Percentiles rank a stretch among this genome's conserved stretches.
phyloP scores from a whole-genome alignment of 106 monocot genomes.

The Acorus gramineus region DNA sequence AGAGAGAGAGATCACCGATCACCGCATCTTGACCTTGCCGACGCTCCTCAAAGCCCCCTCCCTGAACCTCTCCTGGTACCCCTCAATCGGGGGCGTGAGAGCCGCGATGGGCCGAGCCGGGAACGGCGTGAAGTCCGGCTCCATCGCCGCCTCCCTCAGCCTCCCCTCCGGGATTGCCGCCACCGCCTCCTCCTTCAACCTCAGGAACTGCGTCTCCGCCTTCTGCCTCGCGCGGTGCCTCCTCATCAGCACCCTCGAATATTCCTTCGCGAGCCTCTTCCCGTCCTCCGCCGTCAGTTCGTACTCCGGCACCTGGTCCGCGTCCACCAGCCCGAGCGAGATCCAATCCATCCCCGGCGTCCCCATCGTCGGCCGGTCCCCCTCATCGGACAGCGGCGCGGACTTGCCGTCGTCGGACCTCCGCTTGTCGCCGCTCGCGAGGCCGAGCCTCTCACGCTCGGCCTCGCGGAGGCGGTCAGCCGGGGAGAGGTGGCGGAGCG shows the following conservation, averaged over 20 bases:
- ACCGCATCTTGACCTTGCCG: slow-evolving; percentile 55
- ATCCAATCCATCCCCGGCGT: slow-evolving; percentile 58
- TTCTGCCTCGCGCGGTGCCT: slow-evolving; percentile 62
- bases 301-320: slow-evolving; percentile 56
- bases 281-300: slow-evolving; percentile 87
- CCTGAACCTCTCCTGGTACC: slow-evolving; percentile 57
- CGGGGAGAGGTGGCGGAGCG: slow-evolving; percentile 50
- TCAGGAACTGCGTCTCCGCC: slow-evolving; percentile 48
- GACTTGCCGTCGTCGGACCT: slow-evolving; percentile 42
- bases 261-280: slow-evolving; percentile 73
- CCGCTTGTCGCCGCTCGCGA: slow-evolving; percentile 55
- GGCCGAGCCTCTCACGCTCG: slow-evolving; percentile 79
- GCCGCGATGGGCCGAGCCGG: slow-evolving; percentile 68
- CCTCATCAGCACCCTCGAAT: slow-evolving; percentile 79
- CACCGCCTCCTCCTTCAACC: slow-evolving; percentile 84
- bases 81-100: slow-evolving; percentile 74
- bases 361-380: slow-evolving; percentile 42
- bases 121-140: slow-evolving; percentile 64
- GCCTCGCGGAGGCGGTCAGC: slow-evolving; percentile 61
- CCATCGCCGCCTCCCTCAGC: slow-evolving; percentile 54
- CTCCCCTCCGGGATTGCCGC: slow-evolving; percentile 64
- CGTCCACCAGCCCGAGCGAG: slow-evolving; percentile 65
- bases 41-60: slow-evolving; percentile 52
- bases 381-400: not conserved
- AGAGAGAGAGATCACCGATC: slow-evolving; percentile 1